Conservation (phyloP, 805 yeast genomes). For the Saturnispora dispora region DNA sequence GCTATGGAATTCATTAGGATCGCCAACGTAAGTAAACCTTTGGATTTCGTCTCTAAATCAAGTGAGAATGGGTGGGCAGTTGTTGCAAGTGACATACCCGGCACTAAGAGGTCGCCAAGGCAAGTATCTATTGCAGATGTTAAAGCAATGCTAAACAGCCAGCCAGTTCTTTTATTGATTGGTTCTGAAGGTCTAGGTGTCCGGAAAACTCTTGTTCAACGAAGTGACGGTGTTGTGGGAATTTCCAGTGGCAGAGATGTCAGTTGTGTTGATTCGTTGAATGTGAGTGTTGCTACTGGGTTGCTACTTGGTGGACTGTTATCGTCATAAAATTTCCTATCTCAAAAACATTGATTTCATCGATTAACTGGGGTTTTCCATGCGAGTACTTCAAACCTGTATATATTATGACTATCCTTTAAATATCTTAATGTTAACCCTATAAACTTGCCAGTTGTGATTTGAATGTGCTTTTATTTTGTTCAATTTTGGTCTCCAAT, state of each 20-base stretch:
- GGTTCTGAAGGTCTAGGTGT: constrained; percentile 87
- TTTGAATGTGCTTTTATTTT: neutral
- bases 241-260: constrained; percentile 24
- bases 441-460: neutral
- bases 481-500: neutral
- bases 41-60: constrained; percentile 50
- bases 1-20: constrained; percentile 68
- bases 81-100: constrained; percentile 47
- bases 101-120: constrained; percentile 14
- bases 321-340: neutral
- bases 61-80: constrained; percentile 60
- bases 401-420: neutral
- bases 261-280: constrained; percentile 60
- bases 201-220: constrained; percentile 50
- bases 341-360: neutral
- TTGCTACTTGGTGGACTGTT: constrained; percentile 30
- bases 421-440: neutral
- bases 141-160: constrained; percentile 31
- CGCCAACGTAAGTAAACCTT: constrained; percentile 47
- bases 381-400: neutral
- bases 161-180: constrained; percentile 63
- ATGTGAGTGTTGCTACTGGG: constrained; percentile 87
- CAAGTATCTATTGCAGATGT: constrained; percentile 29
- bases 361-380: neutral
- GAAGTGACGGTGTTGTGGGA: constrained; percentile 45